Percentiles rank a stretch among this genome's conserved stretches.
phyloP scores from a whole-genome alignment of 2,329 filamentous ascomycete genomes.

The Epichloe sibirici region DNA sequence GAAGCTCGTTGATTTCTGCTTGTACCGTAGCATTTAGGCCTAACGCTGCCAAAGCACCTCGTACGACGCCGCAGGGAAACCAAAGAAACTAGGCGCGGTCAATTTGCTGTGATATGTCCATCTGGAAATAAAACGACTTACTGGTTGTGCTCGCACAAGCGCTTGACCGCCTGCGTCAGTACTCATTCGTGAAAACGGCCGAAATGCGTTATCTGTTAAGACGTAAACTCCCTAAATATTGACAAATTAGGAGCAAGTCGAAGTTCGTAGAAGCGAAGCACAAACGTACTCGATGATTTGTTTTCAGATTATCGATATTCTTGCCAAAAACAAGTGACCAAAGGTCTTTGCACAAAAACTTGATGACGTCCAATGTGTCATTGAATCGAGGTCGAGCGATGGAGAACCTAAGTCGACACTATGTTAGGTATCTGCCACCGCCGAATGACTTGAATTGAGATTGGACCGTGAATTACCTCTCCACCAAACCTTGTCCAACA shows the following conservation, averaged over 20 bases:
- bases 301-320: slow-evolving; percentile 97
- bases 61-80: slow-evolving; percentile 87
- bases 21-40: slow-evolving; percentile 86
- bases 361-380: slow-evolving; percentile 90
- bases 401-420: slow-evolving; percentile 49
- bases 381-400: slow-evolving; percentile 76
- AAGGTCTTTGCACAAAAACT: slow-evolving; percentile 96
- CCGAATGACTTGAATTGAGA: not conserved
- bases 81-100: slow-evolving; percentile 61
- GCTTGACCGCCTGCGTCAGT: slow-evolving; percentile 65
- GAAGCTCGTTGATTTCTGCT: slow-evolving; percentile 78
- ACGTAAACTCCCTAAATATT: slow-evolving; percentile 72
- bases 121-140: slow-evolving; percentile 31
- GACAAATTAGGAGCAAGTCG: not conserved
- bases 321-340: slow-evolving; percentile 93
- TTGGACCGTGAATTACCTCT: slow-evolving; percentile 48
- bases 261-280: not conserved
- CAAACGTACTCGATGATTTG: slow-evolving; percentile 67
- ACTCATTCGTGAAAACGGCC: slow-evolving; percentile 81
- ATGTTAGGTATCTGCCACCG: not conserved
- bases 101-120: not conserved
- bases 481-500: slow-evolving; percentile 83
- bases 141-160: slow-evolving; percentile 63
- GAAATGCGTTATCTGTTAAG: slow-evolving; percentile 83
- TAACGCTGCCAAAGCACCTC: slow-evolving; percentile 83